Base-by-base conservation (phyloP, 495 filamentous ascomycete genomes). In the Podospora pseudopauciseta region DNA sequence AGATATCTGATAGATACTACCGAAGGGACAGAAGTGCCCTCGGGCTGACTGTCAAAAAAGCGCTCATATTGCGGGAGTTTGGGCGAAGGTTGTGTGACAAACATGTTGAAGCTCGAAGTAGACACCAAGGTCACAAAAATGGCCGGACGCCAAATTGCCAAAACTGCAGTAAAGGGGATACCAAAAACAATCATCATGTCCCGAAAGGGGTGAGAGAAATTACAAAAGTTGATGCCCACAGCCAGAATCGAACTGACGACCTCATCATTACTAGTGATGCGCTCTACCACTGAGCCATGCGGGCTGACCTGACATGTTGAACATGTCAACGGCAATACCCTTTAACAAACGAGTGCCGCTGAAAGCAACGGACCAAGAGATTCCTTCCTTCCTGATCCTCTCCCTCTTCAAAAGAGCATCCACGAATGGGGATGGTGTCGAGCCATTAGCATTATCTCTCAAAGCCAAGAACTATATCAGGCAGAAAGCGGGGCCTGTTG, bases 241-340 rank as follows among this genome's bases (percentile, higher is more conserved):
- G 44, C 63, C 69, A 71, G 69, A 71, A 71, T 71, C 69, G 69
- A 71, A 68, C 69, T 71, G 63, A 65, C 53, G 63, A 68, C 69
- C 66, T 71, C 60, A 55, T 67, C 66, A 71, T 71, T 70, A 70
- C 68, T 66, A 70, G 68, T 70, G 68, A 70, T 56, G 60, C 68
- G 68, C 68, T 70, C 68, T 70, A 70, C 68, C 68, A 64, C 64
- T 70, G 68, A 71, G 69, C 66, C 63, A 68, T 63, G 63, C 69
- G 65, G 69, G 69, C 66, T 27, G 18, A 27, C 26, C 5, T 64
- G 9, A 39, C 4, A 2, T 3, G n/a, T 58, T 58, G 55, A 58
- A 32, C 2, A 49, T 49, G 0, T 3, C 1, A 56, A 1, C 15
- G 16, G 6, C 19, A 55, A 11, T 57, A 11, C 23, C 3, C 62